Percentiles rank a stretch among this genome's conserved stretches.
phyloP scores from a whole-genome alignment of 2,329 filamentous ascomycete genomes.

The Coniochaeta sp. region DNA sequence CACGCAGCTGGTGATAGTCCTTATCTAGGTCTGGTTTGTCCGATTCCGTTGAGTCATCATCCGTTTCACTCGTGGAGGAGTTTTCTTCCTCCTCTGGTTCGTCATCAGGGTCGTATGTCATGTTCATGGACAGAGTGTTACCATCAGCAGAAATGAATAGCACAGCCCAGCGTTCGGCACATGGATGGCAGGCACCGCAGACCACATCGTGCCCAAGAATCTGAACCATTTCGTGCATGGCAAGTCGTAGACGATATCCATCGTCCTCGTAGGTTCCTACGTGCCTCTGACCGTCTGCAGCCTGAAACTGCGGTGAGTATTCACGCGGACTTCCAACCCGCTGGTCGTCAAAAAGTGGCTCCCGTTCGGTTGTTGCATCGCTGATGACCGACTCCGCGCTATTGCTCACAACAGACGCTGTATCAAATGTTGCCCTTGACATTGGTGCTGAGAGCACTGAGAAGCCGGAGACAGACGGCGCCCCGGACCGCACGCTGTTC shows the following conservation, averaged over 20 bases:
- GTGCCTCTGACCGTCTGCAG: conserved; percentile 33
- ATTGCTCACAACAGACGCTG: conserved; percentile 63
- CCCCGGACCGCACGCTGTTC: conserved; percentile 57
- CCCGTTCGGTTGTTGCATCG: conserved; percentile 58
- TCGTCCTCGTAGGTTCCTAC: conserved; percentile 54
- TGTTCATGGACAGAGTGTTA: conserved; percentile 58
- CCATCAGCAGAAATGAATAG: conserved; percentile 72
- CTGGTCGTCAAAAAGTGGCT: conserved; percentile 53
- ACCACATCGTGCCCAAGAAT: conserved; percentile 55
- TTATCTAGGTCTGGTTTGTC: conserved; percentile 61
- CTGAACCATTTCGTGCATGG: conserved; percentile 64
- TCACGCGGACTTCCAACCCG: conserved; percentile 39
- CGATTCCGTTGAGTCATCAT: conserved; percentile 50
- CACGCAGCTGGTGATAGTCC: conserved; percentile 73
- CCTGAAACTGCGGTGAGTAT: conserved; percentile 45
- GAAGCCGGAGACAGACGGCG: conserved; percentile 60
- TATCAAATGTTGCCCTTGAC: conserved; percentile 57
- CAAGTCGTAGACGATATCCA: conserved; percentile 56
- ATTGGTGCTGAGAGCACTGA: conserved; percentile 60
- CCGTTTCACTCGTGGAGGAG: conserved; percentile 52
- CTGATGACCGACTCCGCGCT: conserved; percentile 67
- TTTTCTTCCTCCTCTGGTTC: conserved; percentile 56
- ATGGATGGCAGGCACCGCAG: conserved; percentile 67
- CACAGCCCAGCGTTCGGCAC: conserved; percentile 75
- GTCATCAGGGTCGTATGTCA: conserved; percentile 64